Percentiles rank a stretch among this genome's conserved stretches.
These are phyloP conservation scores for Aspergillus piperis DNA, from an alignment of 2,329 filamentous ascomycete genomes.

Conservation along the genomic window DNA sequence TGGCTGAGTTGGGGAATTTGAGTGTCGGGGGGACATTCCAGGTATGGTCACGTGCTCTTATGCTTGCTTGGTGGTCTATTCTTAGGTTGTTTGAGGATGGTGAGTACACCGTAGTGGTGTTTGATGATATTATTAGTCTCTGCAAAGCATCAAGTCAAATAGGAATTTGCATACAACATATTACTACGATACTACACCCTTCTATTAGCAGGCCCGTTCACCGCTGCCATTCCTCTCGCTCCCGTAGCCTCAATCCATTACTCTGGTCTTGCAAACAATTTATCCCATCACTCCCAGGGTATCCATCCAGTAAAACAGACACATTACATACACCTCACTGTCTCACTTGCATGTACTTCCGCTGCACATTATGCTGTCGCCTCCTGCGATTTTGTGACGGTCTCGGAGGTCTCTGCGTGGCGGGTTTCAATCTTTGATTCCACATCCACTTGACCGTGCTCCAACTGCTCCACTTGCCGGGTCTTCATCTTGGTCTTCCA, in stretches of 20 bases:
- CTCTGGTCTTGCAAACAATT: not conserved
- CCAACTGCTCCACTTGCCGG: conserved; percentile 14
- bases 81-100: too few species aligned
- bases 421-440: not conserved
- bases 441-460: not conserved
- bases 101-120: too few species aligned
- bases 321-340: not conserved
- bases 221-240: too few species aligned
- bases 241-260: not conserved
- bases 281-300: not conserved
- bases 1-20: too few species aligned
- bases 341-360: not conserved
- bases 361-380: not conserved
- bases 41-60: too few species aligned
- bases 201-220: too few species aligned
- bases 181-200: too few species aligned
- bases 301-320: not conserved
- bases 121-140: too few species aligned
- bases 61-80: too few species aligned
- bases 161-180: too few species aligned
- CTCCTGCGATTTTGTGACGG: not conserved
- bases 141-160: too few species aligned
- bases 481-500: conserved; percentile 43
- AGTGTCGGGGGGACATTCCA: too few species aligned
- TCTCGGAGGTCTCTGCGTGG: not conserved